Evolutionary conservation across 805 yeast species (phyloP).

Genomic region (Saturnispora galanensis): DNA sequence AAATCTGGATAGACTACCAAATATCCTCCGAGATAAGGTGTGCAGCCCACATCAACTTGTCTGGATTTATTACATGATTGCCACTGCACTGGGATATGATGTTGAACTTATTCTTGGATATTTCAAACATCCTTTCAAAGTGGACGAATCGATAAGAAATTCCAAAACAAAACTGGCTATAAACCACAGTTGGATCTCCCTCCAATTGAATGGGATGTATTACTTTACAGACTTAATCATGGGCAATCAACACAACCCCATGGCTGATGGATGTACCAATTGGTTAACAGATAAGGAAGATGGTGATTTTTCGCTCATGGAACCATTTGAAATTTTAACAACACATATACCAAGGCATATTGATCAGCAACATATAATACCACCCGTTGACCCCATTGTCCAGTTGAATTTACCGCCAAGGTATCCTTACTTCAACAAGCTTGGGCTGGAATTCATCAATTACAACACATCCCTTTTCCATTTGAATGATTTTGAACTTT

Average conservation of each 20-base stretch:
- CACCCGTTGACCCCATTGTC: slow-evolving; percentile 69
- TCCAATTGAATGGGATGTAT: slow-evolving; percentile 67
- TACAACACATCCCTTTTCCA: slow-evolving; percentile 72
- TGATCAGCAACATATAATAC: slow-evolving; percentile 77
- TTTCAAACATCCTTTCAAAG: slow-evolving; percentile 66
- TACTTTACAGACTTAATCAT: slow-evolving; percentile 65
- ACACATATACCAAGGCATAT: slow-evolving; percentile 80
- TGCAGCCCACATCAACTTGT: slow-evolving; percentile 54
- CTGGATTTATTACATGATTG: slow-evolving; percentile 62
- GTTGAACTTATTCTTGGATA: slow-evolving; percentile 77
- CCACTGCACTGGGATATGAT: slow-evolving; percentile 58
- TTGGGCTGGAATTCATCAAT: slow-evolving; percentile 48
- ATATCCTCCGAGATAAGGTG: slow-evolving; percentile 20
- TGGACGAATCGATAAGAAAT: slow-evolving; percentile 25
- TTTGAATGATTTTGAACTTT: slow-evolving; percentile 63
- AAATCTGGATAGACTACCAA: slow-evolving; percentile 16
- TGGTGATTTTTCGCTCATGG: slow-evolving; percentile 53
- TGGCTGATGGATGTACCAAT: slow-evolving; percentile 32
- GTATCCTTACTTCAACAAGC: slow-evolving; percentile 69
- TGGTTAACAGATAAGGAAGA: slow-evolving; percentile 20
- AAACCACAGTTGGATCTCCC: slow-evolving; percentile 86
- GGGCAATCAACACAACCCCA: slow-evolving; percentile 50
- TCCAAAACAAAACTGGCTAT: slow-evolving; percentile 37
- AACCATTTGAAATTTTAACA: slow-evolving; percentile 66
- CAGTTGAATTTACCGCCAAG: slow-evolving; percentile 77